phyloP scores from a whole-genome alignment of 2,329 filamentous ascomycete genomes.

The Penicillium sp. region DNA sequence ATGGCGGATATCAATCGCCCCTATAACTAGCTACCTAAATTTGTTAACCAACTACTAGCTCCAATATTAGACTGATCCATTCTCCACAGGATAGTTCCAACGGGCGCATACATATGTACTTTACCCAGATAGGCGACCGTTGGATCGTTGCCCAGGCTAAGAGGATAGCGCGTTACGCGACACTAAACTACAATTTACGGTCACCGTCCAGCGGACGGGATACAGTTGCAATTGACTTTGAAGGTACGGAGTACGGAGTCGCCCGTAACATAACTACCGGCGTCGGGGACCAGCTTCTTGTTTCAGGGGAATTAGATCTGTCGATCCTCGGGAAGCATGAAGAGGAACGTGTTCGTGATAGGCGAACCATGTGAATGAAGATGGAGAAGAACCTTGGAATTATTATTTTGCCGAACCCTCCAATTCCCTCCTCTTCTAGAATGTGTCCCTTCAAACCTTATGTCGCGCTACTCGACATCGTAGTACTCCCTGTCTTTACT shows the following conservation, averaged over 20 bases:
- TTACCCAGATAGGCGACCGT: constrained; percentile 2
- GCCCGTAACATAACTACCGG: background rate
- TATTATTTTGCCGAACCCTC: background rate
- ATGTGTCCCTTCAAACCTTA: background rate
- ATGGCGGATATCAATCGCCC: background rate
- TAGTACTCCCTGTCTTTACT: too few species aligned
- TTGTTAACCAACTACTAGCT: too few species aligned
- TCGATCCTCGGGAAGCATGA: background rate
- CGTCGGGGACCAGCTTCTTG: background rate
- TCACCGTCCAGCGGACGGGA: background rate
- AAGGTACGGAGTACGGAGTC: background rate
- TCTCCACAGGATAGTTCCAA: constrained; percentile 3
- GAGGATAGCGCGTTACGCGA: background rate
- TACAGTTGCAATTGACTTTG: background rate
- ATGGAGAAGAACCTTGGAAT: background rate
- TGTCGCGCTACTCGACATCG: background rate
- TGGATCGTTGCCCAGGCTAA: background rate
- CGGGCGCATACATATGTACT: background rate
- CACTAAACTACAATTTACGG: background rate
- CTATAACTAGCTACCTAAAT: background rate
- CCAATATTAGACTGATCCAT: background rate
- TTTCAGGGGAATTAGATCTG: constrained; percentile 1
- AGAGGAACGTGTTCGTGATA: background rate
- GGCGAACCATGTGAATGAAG: background rate
- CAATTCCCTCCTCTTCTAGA: background rate